These are phyloP conservation scores for Groenewaldozyma auringiensis DNA, from an alignment of 1,139 yeast genomes.

Conservation along the genomic window DNA sequence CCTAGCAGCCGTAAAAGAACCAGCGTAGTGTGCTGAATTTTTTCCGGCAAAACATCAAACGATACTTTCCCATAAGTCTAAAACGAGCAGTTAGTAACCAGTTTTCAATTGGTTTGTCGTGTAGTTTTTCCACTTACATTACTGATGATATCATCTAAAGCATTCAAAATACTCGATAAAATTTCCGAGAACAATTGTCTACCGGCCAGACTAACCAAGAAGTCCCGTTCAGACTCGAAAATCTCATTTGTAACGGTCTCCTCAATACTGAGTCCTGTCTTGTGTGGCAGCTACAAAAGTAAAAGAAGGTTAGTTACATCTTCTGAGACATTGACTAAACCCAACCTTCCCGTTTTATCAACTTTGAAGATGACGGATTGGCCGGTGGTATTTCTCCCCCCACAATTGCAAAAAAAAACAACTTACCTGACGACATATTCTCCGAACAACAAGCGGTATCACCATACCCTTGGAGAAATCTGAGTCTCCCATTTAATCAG, in stretches of 20 bases:
- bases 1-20: conserved; percentile 28
- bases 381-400: not conserved
- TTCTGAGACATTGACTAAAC: not conserved
- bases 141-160: conserved; percentile 14
- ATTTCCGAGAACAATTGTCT: conserved; percentile 19
- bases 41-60: conserved; percentile 3
- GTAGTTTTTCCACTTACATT: conserved; percentile 11
- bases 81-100: conserved; percentile 6
- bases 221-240: conserved; percentile 17
- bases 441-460: conserved; percentile 14
- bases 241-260: conserved; percentile 23
- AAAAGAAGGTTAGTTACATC: not conserved
- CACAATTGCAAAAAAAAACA: not conserved
- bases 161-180: conserved; percentile 16
- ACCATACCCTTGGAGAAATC: conserved; percentile 8
- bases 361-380: not conserved
- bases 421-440: conserved; percentile 13
- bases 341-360: not conserved
- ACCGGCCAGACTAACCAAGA: conserved; percentile 19
- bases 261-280: conserved; percentile 20
- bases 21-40: conserved; percentile 25
- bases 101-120: conserved; percentile 1
- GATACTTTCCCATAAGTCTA: conserved; percentile 2
- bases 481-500: not conserved
- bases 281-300: conserved; percentile 23